A percentile compares a stretch with the other conserved stretches of the same genome.
phyloP scores from a whole-genome alignment of 805 yeast genomes.

The Cyberlindnera maritima region DNA sequence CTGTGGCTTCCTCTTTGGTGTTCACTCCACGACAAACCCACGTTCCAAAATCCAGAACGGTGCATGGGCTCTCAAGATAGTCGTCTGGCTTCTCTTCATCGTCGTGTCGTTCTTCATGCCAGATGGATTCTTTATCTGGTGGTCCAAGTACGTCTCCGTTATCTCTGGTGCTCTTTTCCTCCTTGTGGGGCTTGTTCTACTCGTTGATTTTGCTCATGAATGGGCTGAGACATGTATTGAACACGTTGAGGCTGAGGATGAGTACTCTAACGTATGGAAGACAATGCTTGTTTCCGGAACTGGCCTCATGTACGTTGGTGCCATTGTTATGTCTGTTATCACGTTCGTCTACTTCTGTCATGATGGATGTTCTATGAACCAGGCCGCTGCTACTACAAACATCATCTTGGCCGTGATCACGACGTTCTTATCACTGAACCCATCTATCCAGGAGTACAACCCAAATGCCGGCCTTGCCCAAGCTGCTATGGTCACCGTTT shows the following conservation, averaged over 20 bases:
- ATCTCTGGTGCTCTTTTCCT: conserved; percentile 81
- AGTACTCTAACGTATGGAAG: conserved; percentile 65
- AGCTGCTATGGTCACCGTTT: conserved; percentile 90
- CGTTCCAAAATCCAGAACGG: conserved; percentile 87
- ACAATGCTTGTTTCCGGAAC: conserved; percentile 84
- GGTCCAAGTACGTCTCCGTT: conserved; percentile 90
- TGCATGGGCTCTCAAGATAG: conserved; percentile 78
- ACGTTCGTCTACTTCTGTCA: conserved; percentile 86
- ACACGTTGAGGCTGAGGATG: conserved; percentile 81
- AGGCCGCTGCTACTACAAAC: conserved; percentile 80
- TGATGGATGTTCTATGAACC: conserved; percentile 82
- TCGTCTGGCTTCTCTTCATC: conserved; percentile 54
- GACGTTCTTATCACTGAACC: conserved; percentile 72
- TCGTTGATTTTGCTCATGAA: conserved; percentile 96
- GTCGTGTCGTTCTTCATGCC: conserved; percentile 75
- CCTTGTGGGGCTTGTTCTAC: conserved; percentile 81
- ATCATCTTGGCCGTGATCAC: conserved; percentile 60
- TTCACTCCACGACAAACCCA: conserved; percentile 72
- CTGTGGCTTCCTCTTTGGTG: conserved; percentile 67
- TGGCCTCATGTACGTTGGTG: conserved; percentile 72
- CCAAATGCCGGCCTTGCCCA: conserved; percentile 97
- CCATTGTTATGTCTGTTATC: conserved; percentile 66
- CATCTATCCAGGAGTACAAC: conserved; percentile 84
- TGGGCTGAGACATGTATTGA: conserved; percentile 97
- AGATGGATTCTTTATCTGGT: conserved; percentile 78